phyloP scores from a whole-genome alignment of 768 basidiomycete genomes.

The Macrolepiota fuliginosa region DNA sequence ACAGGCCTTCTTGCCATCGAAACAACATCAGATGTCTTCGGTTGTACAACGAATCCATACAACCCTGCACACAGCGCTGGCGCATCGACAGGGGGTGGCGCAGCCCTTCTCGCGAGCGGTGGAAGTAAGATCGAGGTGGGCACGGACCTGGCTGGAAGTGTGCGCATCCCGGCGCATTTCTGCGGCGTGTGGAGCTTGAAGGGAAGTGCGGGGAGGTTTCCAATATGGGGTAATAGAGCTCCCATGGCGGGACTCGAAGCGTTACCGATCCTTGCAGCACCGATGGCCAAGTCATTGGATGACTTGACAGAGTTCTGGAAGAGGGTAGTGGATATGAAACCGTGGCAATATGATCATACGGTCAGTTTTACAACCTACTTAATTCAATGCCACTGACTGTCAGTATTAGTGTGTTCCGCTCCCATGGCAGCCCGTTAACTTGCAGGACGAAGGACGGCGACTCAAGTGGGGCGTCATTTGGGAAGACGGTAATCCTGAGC shows the following conservation, averaged over 20 bases:
- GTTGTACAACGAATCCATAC: slow-evolving; percentile 62
- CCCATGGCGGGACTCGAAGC: slow-evolving; percentile 56
- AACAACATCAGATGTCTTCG: slow-evolving; percentile 59
- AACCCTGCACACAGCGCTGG: slow-evolving; percentile 51
- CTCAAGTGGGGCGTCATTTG: slow-evolving; percentile 62
- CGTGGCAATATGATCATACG: slow-evolving; percentile 68
- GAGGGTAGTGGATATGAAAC: slow-evolving; percentile 54
- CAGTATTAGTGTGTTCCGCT: slow-evolving; percentile 44
- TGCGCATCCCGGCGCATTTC: slow-evolving; percentile 71
- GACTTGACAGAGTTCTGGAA: slow-evolving; percentile 69
- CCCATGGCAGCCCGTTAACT: slow-evolving; percentile 46
- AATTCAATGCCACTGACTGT: slow-evolving; percentile 16
- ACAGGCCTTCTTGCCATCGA: slow-evolving; percentile 55
- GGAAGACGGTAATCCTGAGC: slow-evolving; percentile 50
- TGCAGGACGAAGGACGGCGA: slow-evolving; percentile 45
- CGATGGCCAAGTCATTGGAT: slow-evolving; percentile 60
- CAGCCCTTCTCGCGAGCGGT: slow-evolving; percentile 61
- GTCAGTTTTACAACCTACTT: slow-evolving; percentile 27
- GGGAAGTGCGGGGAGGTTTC: slow-evolving; percentile 56
- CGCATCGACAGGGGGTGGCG: slow-evolving; percentile 71
- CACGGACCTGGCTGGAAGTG: slow-evolving; percentile 71
- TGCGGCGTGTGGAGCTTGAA: slow-evolving; percentile 70
- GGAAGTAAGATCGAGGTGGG: slow-evolving; percentile 70
- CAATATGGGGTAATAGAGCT: slow-evolving; percentile 44
- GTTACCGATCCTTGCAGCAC: slow-evolving; percentile 49